Base-by-base conservation (phyloP, 148 eudicot species). In the Amaranthus hypochondriacus region DNA sequence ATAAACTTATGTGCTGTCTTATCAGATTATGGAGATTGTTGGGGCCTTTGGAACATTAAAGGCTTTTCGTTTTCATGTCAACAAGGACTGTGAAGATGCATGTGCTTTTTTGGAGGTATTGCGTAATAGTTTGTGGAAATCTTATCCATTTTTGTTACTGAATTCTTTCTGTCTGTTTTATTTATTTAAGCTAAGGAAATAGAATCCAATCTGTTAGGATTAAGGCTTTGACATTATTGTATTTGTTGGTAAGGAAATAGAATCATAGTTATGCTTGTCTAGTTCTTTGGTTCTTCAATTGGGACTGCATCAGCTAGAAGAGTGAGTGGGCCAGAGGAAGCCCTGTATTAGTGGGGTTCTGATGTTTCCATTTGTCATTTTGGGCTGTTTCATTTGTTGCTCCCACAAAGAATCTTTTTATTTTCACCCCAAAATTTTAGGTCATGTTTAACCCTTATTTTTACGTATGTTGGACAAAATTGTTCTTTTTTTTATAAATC, bases 101-200 rank as follows among this genome's bases (percentile, higher is more conserved):
- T 86, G 81, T 81, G 97, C 90, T 69, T 94, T 88, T 81, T 78
- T 91, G 69, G 98, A 94, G 98, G 98, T 94, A 94, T 55, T 48
- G 21, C 47, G 64, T 53, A 46, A 14, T 15, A n/a, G n/a, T 65
- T 51, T 43, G 56, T 61, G 66, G 68, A 62, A 56, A 55, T 66
- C 54, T 11, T 66, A 49, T 21, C 47, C 68, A 64, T 50, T 64
- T 7, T 44, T 64, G 18, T 12, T 1, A 46, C 8, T 44, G 51
- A 44, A 0, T 46, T n/a, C 44, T 28, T 71, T 28, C 61, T 12
- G 9, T 68, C 48, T 72, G 49, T 53, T 70, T 0, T 60, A 11
- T 2, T 39, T 8, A 4, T 21, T 58, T 28, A 28, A 28, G 61
- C 2, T 64, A 65, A 56, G 64, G 62, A 13, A 48, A 4, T 39